Base-by-base conservation (phyloP, 768 basidiomycete genomes). In the Clathrus columnatus region DNA sequence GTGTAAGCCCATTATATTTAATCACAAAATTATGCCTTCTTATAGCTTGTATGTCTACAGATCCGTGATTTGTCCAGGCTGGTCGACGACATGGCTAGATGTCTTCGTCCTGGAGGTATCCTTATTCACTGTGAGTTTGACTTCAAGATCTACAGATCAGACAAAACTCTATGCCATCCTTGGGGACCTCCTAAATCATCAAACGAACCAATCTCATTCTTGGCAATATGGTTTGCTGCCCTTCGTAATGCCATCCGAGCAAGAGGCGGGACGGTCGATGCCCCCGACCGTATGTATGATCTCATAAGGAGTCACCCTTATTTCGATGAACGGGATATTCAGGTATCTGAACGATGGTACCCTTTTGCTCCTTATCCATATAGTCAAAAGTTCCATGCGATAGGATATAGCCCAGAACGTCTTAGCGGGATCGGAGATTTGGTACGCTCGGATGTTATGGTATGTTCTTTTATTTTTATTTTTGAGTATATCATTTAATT, bases 81-180 rank as follows among this genome's bases (percentile, higher is more conserved):
- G 59, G 75, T 89, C 50, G 74, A 87, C 66, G 82, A 87, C 49
- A 82, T 87, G 46, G 72, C 75, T 29, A 78, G 75, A 52, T 78
- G 83, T 45, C 74, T 91, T 42, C 78, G 85, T 43, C 85, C 86
- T 1, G 80, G 81, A 21, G 88, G 88, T 24, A 71, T 90, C 27
- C 64, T 87, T 55, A 73, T 83, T 49, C 59, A 87, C 14, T 69
- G 77, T 51, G 88, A 91, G 69, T 85, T 80, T 62, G 84, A 85
- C 50, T 89, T 85, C 63, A 64, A 69, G 55, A 70, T 79, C 17
- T 82, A 86, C 61, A 83, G 81, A 60, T 55, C 55, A 17, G 68
- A 84, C 56, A 73, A 74, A 60, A 64, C 65, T 18, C 73, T 70
- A 2, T 36, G 66, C 83, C 36, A 63, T 74, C n/a, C 61, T 73